Percentiles rank a stretch among this genome's conserved stretches.
These are phyloP conservation scores for Thymus mandschuricus DNA, from an alignment of 257 asterid species.

Conservation along the genomic window DNA sequence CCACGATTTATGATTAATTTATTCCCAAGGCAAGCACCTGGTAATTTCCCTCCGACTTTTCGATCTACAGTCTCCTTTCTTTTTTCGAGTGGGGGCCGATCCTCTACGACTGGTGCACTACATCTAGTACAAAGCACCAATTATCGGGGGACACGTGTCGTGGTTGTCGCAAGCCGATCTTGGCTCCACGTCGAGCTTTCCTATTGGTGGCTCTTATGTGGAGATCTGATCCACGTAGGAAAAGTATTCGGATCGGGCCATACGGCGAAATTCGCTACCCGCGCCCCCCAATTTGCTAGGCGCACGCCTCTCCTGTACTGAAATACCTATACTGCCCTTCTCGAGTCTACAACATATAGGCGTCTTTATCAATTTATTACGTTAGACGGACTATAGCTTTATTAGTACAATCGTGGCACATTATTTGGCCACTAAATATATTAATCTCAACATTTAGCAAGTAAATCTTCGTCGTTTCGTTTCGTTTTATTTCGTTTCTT, in stretches of 20 bases:
- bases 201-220: conserved; percentile 25
- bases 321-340: conserved; percentile 29
- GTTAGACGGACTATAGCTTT: too few species aligned
- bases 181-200: neutral
- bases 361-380: too few species aligned
- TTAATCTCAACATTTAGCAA: too few species aligned
- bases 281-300: neutral
- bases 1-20: neutral
- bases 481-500: too few species aligned
- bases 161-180: neutral
- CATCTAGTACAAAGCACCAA: neutral
- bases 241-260: conserved; percentile 2
- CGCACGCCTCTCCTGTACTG: neutral
- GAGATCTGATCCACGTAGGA: conserved; percentile 2
- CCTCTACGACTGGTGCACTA: neutral
- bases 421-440: too few species aligned
- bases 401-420: too few species aligned
- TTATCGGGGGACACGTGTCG: conserved; percentile 17
- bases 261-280: neutral
- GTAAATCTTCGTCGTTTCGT: too few species aligned
- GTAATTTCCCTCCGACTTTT: conserved; percentile 38
- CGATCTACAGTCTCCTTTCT: neutral
- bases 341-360: neutral
- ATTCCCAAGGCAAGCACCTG: conserved; percentile 35
- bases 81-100: neutral